These are phyloP conservation scores for Ascochyta pisi DNA, from an alignment of 2,329 filamentous ascomycete species.

Conservation along the genomic window DNA sequence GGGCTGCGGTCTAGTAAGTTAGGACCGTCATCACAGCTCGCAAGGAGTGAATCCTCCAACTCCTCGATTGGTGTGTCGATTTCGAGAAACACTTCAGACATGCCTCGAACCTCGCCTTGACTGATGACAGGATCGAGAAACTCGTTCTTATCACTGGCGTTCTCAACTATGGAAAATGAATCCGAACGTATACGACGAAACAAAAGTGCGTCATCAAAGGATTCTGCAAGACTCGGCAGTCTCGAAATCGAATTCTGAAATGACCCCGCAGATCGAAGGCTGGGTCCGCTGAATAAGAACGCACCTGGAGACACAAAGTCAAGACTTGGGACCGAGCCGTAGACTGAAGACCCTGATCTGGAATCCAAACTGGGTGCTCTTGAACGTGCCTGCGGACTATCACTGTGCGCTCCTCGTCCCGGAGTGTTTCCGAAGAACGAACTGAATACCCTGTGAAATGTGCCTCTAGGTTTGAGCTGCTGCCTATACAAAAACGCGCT, in stretches of 20 bases:
- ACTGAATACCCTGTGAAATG: constrained; percentile 38
- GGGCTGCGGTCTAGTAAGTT: neutral
- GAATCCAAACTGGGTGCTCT: constrained; percentile 33
- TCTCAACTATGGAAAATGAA: constrained; percentile 31
- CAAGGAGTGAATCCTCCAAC: constrained; percentile 10
- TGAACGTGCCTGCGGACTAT: constrained; percentile 18
- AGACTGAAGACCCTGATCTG: constrained; percentile 20
- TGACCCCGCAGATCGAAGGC: constrained; percentile 36
- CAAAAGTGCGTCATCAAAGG: constrained; percentile 19
- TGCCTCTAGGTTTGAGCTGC: constrained; percentile 25
- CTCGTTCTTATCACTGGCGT: constrained; percentile 26
- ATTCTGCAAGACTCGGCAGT: constrained; percentile 26
- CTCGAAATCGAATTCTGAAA: constrained; percentile 27
- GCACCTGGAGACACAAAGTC: constrained; percentile 42
- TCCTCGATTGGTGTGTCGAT: constrained; percentile 30
- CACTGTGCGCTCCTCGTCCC: constrained; percentile 4
- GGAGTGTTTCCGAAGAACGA: constrained; percentile 34
- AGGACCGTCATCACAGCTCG: constrained; percentile 12
- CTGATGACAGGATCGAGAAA: constrained; percentile 34
- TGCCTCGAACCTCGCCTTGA: constrained; percentile 27
- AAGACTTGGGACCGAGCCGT: constrained; percentile 36
- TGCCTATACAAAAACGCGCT: constrained; percentile 20
- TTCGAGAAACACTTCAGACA: constrained; percentile 37
- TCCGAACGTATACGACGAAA: constrained; percentile 26
- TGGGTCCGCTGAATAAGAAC: constrained; percentile 46